Evolutionary conservation across 306 rosid species (phyloP).

Genomic region (Alnus rubra): DNA sequence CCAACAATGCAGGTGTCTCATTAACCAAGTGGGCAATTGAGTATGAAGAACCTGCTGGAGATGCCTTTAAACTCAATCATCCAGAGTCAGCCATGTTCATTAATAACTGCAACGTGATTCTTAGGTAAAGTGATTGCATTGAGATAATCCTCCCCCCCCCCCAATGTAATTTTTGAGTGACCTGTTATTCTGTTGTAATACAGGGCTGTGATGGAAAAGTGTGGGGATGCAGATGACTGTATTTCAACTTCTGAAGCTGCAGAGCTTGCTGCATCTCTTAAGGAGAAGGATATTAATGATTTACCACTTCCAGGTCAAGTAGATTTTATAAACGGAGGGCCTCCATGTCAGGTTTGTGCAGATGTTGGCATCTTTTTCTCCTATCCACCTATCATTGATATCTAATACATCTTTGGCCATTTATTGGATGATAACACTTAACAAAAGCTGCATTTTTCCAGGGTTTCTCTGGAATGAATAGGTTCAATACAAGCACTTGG

Average conservation of each 20-base stretch:
- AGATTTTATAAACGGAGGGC: slow-evolving; percentile 97
- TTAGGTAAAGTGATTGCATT: slow-evolving; percentile 47
- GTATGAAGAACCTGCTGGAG: slow-evolving; percentile 96
- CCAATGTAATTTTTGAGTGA: slow-evolving; percentile 17
- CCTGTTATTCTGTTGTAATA: slow-evolving; percentile 30
- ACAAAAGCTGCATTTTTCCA: slow-evolving; percentile 20
- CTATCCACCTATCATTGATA: not conserved
- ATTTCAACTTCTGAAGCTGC: slow-evolving; percentile 80
- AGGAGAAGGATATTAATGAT: slow-evolving; percentile 51
- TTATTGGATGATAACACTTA: not conserved
- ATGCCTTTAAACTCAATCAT: slow-evolving; percentile 85
- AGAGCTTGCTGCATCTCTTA: slow-evolving; percentile 64
- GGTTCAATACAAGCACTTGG: slow-evolving; percentile 90
- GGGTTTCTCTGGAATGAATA: slow-evolving; percentile 99
- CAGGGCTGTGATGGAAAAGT: slow-evolving; percentile 90
- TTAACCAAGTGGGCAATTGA: slow-evolving; percentile 96
- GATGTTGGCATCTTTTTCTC: slow-evolving; percentile 16
- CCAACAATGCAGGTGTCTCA: slow-evolving; percentile 58
- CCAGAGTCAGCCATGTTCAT: slow-evolving; percentile 74
- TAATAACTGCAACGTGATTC: slow-evolving; percentile 88
- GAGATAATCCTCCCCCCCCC: not conserved
- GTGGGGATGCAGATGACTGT: slow-evolving; percentile 89
- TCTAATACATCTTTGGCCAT: not conserved
- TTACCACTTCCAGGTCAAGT: slow-evolving; percentile 91
- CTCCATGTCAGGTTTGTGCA: slow-evolving; percentile 85